phyloP scores from a whole-genome alignment of 192 early-diverging fungal species.

The Diversispora eburnea region DNA sequence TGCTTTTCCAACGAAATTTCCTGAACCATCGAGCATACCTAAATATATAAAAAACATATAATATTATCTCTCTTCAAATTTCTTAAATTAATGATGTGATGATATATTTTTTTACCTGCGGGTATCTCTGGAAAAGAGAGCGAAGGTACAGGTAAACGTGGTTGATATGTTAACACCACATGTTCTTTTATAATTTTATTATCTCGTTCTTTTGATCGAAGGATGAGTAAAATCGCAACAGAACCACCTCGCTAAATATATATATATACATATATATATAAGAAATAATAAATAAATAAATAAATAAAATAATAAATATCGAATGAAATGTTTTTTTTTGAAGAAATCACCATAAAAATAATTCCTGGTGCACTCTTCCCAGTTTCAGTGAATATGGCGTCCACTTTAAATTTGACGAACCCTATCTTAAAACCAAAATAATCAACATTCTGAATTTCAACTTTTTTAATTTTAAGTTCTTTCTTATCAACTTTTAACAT shows the following conservation, averaged over 20 bases:
- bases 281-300: neutral
- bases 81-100: too few relatives aligned
- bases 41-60: neutral
- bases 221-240: conserved; percentile 65
- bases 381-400: conserved; percentile 48
- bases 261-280: neutral
- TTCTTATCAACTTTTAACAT: conserved; percentile 22
- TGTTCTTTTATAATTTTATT: conserved; percentile 40
- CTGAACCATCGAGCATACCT: conserved; percentile 73
- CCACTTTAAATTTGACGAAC: conserved; percentile 69
- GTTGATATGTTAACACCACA: conserved; percentile 70
- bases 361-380: conserved; percentile 62
- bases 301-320: neutral
- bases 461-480: conserved; percentile 41
- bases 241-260: conserved; percentile 61
- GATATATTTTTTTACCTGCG: conserved; percentile 58
- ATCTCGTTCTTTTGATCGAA: conserved; percentile 43
- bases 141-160: conserved; percentile 63
- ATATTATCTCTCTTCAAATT: neutral
- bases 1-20: conserved; percentile 71
- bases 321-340: too few relatives aligned
- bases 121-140: conserved; percentile 70
- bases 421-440: conserved; percentile 65
- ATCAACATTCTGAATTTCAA: conserved; percentile 74
- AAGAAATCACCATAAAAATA: conserved; percentile 64